Evolutionary conservation across 2,329 filamentous ascomycete species (phyloP).

Genomic region (Myrmaecium sp.): DNA sequence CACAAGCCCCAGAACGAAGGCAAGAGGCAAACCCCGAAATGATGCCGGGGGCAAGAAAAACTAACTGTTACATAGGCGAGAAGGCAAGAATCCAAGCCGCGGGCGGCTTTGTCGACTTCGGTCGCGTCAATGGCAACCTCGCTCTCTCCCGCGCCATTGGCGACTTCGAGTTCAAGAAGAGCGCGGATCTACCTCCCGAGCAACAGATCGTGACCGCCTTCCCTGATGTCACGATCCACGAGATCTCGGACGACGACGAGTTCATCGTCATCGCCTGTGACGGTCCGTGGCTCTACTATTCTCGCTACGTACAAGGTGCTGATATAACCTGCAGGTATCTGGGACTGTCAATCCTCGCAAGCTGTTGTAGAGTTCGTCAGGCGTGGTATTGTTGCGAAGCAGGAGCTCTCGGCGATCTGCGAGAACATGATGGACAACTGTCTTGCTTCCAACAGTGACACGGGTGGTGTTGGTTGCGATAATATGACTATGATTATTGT

Average conservation of each 20-base stretch:
- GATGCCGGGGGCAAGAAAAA: conserved; percentile 6
- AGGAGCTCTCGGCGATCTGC: conserved; percentile 85
- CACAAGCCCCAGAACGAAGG: conserved; percentile 98
- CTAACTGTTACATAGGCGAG: conserved; percentile 64
- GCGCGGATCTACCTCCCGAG: conserved; percentile 88
- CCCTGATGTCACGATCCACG: conserved; percentile 84
- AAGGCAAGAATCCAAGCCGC: conserved; percentile 92
- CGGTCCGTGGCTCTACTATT: conserved; percentile 12
- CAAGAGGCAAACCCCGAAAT: conserved; percentile 22
- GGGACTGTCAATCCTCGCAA: conserved; percentile 98
- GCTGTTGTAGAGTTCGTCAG: conserved; percentile 93
- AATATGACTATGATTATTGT: conserved; percentile 98
- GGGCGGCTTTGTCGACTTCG: conserved; percentile 95
- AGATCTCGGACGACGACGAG: conserved; percentile 83
- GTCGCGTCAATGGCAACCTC: conserved; percentile 93
- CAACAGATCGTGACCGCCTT: conserved; percentile 96
- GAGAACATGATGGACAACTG: conserved; percentile 99
- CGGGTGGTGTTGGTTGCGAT: conserved; percentile 92
- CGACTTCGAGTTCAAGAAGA: conserved; percentile 99
- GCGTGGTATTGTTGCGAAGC: conserved; percentile 89
- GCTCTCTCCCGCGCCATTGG: conserved; percentile 93
- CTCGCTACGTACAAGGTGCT: conserved; percentile 6
- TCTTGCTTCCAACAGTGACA: conserved; percentile 92
- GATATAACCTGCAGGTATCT: conserved; percentile 54
- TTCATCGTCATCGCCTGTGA: conserved; percentile 40